Base-by-base conservation (phyloP, 164 flowering plant genomes). In the Euptelea pleiosperma region DNA sequence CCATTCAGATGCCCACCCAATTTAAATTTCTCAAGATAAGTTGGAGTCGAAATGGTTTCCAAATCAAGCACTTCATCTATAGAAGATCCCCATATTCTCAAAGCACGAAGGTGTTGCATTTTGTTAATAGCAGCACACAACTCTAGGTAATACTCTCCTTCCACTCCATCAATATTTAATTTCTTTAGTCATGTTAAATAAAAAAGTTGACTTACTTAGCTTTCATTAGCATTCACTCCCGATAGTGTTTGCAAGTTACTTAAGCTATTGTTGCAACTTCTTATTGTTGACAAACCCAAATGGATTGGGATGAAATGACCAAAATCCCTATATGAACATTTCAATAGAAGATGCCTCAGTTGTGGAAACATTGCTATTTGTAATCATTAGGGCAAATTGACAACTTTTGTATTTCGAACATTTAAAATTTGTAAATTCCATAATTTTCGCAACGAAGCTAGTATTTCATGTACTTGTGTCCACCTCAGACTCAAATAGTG, bases 381-480 rank as follows among this genome's bases (percentile, higher is more conserved):
- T n/a, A n/a, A n/a, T 46, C 44, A 15, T 21, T 0, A 15, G 2
- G 62, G 62, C 5, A 59, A 24, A 19, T 43, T 33, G 12, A 46
- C 3, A 16, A 61, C 29, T 0, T 2, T 1, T 24, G 60, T 44
- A 3, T 24, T 30, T 9, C 68, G n/a, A 21, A 50, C 11, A 48
- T 64, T 50, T 14, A 64, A 50, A 6, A 62, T 64, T n/a, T 64
- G 62, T 16, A 64, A 14, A 21, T 30, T 41, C 2, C 22, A 22
- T 16, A 64, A 22, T 2, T 47, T 64, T 8, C 33, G 8, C 7
- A 64, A 0, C 3, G 62, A 57, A 29, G 14, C 7, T 0, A 62
- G 62, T 6, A 64, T 42, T 8, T 39, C 35, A 16, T 31, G 0
- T 3, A 64, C 30, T 4, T 15, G 3, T 6, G 68, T 48, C 33